These are phyloP conservation scores for Penicillium nordicum DNA, from an alignment of 2,329 filamentous ascomycete genomes.

Conservation along the genomic window DNA sequence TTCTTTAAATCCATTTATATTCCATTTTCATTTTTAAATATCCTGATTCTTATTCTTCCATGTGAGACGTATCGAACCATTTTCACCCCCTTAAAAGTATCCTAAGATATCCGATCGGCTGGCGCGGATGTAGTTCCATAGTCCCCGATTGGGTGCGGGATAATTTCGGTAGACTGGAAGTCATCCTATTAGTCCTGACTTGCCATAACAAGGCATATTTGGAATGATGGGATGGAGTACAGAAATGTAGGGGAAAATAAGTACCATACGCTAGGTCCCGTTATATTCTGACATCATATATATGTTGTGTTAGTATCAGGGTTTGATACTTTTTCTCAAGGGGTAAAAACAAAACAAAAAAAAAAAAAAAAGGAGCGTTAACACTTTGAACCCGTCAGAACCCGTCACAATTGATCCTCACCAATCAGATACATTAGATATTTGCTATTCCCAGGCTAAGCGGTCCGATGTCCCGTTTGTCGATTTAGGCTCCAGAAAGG, in stretches of 20 bases:
- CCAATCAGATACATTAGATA: slow-evolving; percentile 13
- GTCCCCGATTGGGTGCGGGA: slow-evolving; percentile 23
- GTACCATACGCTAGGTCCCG: slow-evolving; percentile 9
- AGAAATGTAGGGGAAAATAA: neutral
- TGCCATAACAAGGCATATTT: neutral
- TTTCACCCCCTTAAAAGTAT: neutral
- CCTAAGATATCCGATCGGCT: slow-evolving; percentile 19
- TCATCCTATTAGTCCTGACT: slow-evolving; percentile 18
- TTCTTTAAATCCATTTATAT: too few species aligned
- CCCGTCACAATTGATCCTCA: neutral
- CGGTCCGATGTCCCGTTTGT: slow-evolving; percentile 14
- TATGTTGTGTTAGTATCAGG: too few species aligned
- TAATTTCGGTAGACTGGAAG: slow-evolving; percentile 15
- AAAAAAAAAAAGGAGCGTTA: neutral
- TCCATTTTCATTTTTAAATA: neutral
- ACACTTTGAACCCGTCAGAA: neutral
- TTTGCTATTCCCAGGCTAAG: slow-evolving; percentile 1
- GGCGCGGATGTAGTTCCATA: slow-evolving; percentile 17
- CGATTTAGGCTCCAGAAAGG: slow-evolving; percentile 4
- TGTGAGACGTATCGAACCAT: neutral
- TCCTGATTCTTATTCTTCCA: neutral
- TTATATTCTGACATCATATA: slow-evolving; percentile 18
- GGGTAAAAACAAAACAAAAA: neutral
- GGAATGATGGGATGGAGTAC: neutral
- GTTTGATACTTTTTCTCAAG: neutral